A percentile compares a stretch with the other conserved stretches of the same genome.
These are phyloP conservation scores for Zopfia rhizophila DNA, from an alignment of 2,329 filamentous ascomycete genomes.

Conservation along the genomic window DNA sequence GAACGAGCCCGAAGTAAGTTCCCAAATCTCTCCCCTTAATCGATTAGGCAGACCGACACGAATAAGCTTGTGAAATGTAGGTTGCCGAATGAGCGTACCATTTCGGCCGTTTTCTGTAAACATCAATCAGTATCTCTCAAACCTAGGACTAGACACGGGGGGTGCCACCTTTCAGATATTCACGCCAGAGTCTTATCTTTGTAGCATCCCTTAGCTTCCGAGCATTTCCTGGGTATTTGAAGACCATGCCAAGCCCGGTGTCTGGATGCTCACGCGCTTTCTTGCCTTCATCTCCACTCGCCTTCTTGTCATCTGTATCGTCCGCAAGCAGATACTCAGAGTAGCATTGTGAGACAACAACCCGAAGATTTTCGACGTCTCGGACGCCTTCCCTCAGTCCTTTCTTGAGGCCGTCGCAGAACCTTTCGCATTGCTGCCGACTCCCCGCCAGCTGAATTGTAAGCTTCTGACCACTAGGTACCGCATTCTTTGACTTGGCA, in stretches of 20 bases:
- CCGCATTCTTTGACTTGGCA: constrained; percentile 55
- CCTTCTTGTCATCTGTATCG: constrained; percentile 50
- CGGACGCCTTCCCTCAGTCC: constrained; percentile 87
- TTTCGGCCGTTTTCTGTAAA: constrained; percentile 87
- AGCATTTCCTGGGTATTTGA: constrained; percentile 93
- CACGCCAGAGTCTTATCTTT: constrained; percentile 97
- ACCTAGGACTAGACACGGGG: constrained; percentile 28
- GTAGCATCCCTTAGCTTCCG: constrained; percentile 93
- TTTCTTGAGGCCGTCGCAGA: constrained; percentile 95
- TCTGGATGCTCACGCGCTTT: constrained; percentile 76
- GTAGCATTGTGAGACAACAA: constrained; percentile 85
- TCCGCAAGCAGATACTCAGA: constrained; percentile 71
- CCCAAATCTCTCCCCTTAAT: constrained; percentile 94
- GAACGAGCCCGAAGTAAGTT: constrained; percentile 89
- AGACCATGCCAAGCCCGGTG: constrained; percentile 90
- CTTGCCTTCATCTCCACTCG: constrained; percentile 44
- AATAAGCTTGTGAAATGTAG: constrained; percentile 97
- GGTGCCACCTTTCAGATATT: constrained; percentile 77
- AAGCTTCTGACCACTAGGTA: constrained; percentile 78
- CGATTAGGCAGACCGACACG: constrained; percentile 94
- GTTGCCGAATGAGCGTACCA: constrained; percentile 89
- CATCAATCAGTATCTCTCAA: neutral
- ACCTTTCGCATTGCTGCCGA: constrained; percentile 88
- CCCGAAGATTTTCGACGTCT: constrained; percentile 84
- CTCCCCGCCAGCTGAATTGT: constrained; percentile 92